phyloP scores from a whole-genome alignment of 2,329 filamentous ascomycete genomes.

The Fusarium nematophilum region DNA sequence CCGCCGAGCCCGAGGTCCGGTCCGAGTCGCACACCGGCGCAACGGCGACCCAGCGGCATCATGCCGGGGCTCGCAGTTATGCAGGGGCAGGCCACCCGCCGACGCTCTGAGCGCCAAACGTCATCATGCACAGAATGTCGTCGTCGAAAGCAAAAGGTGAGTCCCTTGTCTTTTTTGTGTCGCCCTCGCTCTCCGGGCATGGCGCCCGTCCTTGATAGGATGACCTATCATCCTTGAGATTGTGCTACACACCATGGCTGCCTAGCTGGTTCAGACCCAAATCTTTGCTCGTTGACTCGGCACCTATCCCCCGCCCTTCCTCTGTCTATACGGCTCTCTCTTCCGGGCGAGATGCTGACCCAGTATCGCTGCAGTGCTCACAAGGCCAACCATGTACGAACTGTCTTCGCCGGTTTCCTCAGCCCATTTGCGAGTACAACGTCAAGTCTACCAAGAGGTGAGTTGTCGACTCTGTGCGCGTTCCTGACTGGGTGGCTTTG shows the following conservation, averaged over 20 bases:
- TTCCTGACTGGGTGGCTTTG: not conserved
- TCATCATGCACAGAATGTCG: slow-evolving; percentile 64
- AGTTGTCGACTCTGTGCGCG: not conserved
- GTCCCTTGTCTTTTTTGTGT: slow-evolving; percentile 2
- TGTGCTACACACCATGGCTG: not conserved
- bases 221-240: not conserved
- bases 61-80: slow-evolving; percentile 31
- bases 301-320: not conserved
- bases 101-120: slow-evolving; percentile 43
- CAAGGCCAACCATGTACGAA: slow-evolving; percentile 66
- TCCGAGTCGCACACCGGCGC: slow-evolving; percentile 13
- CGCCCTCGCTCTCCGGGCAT: not conserved
- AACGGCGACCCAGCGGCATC: slow-evolving; percentile 17
- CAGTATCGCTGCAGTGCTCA: slow-evolving; percentile 57
- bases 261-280: not conserved
- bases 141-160: slow-evolving; percentile 63
- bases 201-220: not conserved
- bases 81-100: slow-evolving; percentile 36
- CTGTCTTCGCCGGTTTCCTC: slow-evolving; percentile 63
- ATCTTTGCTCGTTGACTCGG: not conserved
- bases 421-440: slow-evolving; percentile 61
- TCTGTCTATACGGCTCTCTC: not conserved
- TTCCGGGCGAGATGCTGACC: slow-evolving; percentile 12
- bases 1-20: slow-evolving; percentile 9
- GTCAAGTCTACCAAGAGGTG: slow-evolving; percentile 39